These are phyloP conservation scores for Volvariella volvacea DNA, from an alignment of 1,284 basidiomycete genomes.

Conservation along the genomic window DNA sequence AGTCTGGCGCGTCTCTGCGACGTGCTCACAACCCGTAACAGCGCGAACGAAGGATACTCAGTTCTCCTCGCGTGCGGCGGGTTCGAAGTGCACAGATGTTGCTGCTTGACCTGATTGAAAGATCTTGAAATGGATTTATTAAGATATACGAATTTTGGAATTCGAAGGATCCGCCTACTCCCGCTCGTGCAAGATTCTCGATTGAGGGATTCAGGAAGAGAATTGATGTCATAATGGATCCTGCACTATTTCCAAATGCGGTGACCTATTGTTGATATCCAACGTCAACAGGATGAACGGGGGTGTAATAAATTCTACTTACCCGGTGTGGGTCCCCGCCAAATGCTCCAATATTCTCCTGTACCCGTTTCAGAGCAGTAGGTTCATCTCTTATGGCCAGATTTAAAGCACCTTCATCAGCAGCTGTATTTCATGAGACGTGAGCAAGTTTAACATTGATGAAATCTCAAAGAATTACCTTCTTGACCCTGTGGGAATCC, in stretches of 20 bases:
- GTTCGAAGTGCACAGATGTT: conserved; percentile 21
- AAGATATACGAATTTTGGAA: background rate
- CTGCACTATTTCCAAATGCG: conserved; percentile 49
- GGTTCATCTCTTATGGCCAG: conserved; percentile 38
- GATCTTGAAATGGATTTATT: conserved; percentile 23
- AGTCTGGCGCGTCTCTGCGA: conserved; percentile 23
- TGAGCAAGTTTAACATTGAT: background rate
- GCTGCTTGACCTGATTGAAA: conserved; percentile 37
- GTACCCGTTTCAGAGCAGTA: conserved; percentile 40
- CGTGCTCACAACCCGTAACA: conserved; percentile 27
- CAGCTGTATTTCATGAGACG: conserved; percentile 13
- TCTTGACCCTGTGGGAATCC: conserved; percentile 46
- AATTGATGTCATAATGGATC: conserved; percentile 36
- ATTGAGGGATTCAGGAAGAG: conserved; percentile 37
- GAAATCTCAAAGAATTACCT: conserved; percentile 20
- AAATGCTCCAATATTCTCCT: conserved; percentile 37
- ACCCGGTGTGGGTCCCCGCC: conserved; percentile 43
- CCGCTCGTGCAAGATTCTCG: conserved; percentile 31
- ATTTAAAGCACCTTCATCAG: conserved; percentile 29
- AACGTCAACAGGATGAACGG: background rate
- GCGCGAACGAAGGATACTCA: conserved; percentile 36
- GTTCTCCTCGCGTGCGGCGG: conserved; percentile 23
- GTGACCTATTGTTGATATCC: conserved; percentile 32
- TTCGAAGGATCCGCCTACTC: conserved; percentile 21
- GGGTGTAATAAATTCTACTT: background rate